phyloP scores from a whole-genome alignment of 768 basidiomycete genomes.

The Amanita pseudoporphyria region DNA sequence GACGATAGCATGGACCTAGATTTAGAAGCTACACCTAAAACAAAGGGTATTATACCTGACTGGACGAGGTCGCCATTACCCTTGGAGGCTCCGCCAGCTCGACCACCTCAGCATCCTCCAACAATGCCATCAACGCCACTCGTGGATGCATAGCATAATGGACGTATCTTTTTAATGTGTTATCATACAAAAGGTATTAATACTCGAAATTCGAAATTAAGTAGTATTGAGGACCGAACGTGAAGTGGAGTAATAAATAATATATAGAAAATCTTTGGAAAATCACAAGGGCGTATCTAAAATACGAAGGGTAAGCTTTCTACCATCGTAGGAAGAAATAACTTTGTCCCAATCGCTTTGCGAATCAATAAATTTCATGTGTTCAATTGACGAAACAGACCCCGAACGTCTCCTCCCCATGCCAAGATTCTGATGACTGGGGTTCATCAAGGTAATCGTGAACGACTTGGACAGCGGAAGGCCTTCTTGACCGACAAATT shows the following conservation, averaged over 20 bases:
- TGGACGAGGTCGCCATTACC: constrained; percentile 68
- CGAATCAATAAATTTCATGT: constrained; percentile 37
- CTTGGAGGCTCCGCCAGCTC: constrained; percentile 42
- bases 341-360: constrained; percentile 56
- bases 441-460: constrained; percentile 35
- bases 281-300: constrained; percentile 24
- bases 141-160: not conserved
- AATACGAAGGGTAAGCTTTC: constrained; percentile 51
- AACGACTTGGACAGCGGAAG: constrained; percentile 45
- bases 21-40: constrained; percentile 19
- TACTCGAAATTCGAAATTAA: constrained; percentile 2
- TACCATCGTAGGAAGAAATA: constrained; percentile 29
- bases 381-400: constrained; percentile 21
- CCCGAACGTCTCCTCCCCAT: constrained; percentile 24
- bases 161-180: not conserved
- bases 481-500: constrained; percentile 55
- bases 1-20: constrained; percentile 31
- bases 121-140: constrained; percentile 3
- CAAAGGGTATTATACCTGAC: constrained; percentile 56
- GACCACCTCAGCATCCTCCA: constrained; percentile 2
- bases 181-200: constrained; percentile 2
- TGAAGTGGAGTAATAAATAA: not conserved
- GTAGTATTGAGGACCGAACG: not conserved
- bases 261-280: not conserved
- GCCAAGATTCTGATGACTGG: constrained; percentile 11